Evolutionary conservation across 2,329 filamentous ascomycete species (phyloP).

Genomic region (Boeremia lycopersici): DNA sequence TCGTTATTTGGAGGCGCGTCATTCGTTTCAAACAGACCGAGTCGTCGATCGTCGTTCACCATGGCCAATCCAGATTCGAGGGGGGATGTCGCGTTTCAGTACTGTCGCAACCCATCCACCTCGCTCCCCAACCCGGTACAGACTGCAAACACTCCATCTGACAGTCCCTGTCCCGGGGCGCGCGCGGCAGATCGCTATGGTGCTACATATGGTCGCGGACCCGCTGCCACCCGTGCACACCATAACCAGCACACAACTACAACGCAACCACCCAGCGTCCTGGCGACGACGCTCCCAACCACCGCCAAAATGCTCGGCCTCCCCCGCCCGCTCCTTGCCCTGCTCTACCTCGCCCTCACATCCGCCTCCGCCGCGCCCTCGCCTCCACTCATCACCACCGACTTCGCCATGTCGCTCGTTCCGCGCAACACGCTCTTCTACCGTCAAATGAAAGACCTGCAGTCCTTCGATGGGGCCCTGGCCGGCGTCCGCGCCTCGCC

Average conservation of each 20-base stretch:
- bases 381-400: constrained; percentile 27
- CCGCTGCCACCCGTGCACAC: neutral
- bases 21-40: constrained; percentile 3
- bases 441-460: constrained; percentile 39
- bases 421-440: constrained; percentile 43
- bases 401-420: constrained; percentile 33
- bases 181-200: constrained; percentile 13
- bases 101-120: constrained; percentile 33
- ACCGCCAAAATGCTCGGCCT: constrained; percentile 23
- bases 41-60: neutral
- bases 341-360: constrained; percentile 26
- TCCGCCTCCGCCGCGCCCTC: constrained; percentile 30
- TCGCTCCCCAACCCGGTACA: constrained; percentile 21
- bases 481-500: constrained; percentile 61
- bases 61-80: neutral
- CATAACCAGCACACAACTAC: neutral
- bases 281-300: neutral
- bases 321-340: constrained; percentile 27
- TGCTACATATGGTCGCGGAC: constrained; percentile 18
- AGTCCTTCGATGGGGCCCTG: constrained; percentile 53
- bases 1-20: neutral
- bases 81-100: constrained; percentile 30
- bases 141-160: constrained; percentile 2
- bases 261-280: neutral
- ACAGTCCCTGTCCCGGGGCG: neutral